Evolutionary conservation across 352 stramenopile genomes (phyloP), one percentile per base, ranked within the genome.

Genomic region (Lagenidium sp.): DNA sequence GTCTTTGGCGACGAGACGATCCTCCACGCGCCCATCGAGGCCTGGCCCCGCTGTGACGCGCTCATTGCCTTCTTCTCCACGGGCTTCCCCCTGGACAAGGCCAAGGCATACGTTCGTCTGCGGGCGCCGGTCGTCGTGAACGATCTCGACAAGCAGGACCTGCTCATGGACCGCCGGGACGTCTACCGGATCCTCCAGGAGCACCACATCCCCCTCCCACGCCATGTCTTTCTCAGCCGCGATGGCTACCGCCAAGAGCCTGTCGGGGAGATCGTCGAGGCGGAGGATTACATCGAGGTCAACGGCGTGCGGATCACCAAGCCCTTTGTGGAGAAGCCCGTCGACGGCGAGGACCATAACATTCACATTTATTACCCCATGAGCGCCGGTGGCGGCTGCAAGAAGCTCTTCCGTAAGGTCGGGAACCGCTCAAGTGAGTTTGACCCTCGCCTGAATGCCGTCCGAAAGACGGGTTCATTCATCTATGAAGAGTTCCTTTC

Each of bases 301-400:
- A 49, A 98, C 61, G 96, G 95, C 36, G 76, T 98, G 28, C 80
- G 79, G 38, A 96, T 99, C 36, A 62, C 96, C 56, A 99, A 99
- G 66, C 97, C 97, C 7, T 99, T 99, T 55, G 97, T 99, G 5
- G 97, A 99, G 65, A 99, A 99, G 56, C 97, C 97, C 1, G 95
- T 99, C 18, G 87, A 99, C 63, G 95, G 93, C 19, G 97, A 99
- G 53, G 94, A 99, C 71, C 97, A 99, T 68, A 99, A 99, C 62
- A 97, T 99, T 55, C 72, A 98, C 62, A 99, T 99, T 44, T 99
- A 99, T 66, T 99, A 99, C 65, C 97, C 97, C 1, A 96, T 95
- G 55, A 97, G 78, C 41, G 95, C 96, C 16, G 97, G 97, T n/a
- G 97, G 97, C 24, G 97, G 97, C 23, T 98, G 94, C 62, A 99